Evolutionary conservation across 2,329 filamentous ascomycete genomes (phyloP), one percentile per base, ranked within the genome.

Genomic region (Rutstroemia sp.): DNA sequence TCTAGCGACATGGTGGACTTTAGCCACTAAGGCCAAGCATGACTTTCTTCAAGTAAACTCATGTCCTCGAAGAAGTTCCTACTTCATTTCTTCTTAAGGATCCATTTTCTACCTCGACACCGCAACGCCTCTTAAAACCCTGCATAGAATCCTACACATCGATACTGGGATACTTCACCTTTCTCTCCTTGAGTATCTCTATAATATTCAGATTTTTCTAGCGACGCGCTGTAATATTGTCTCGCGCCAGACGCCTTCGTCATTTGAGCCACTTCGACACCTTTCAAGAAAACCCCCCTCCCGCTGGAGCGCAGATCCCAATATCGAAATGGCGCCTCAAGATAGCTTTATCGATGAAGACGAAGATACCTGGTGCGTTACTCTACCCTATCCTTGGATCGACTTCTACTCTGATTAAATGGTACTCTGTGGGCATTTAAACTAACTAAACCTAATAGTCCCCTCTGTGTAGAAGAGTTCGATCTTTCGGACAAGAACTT

Each of bases 401-500:
- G 5, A 30, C 23, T 45, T 44, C 38, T 2, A 23, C 39, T 51
- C 16, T 7, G 14, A n/a, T 4, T 27, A 12, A 19, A 38, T 49
- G 23, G 23, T 34, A 41, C 41, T 23, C 27, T 52, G 16, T 45
- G 47, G 30, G 49, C 47, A 49, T 37, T 48, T 46, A 54, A 54
- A 51, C 59, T 59, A 60, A 65, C 73, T 71, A 41, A 50, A 44
- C 21, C 45, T 57, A 68, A 55, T 67, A 99, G 94, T 73, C 94
- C 94, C 65, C 87, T 99, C 62, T 99, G 94, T 72, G 95, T 99
- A 70, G 94, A 99, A 75, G 95, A 99, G 76, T 95, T 99, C 70
- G 95, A 99, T 74, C 84, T 99, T 51, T 95, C 91, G 44, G 94
- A 99, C 78, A 89, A 90, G 72, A 96, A 95, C 74, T 99, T 99